phyloP scores from a whole-genome alignment of 202 grass and related monocot species.

The Bolboschoenoplectus hybrid region DNA sequence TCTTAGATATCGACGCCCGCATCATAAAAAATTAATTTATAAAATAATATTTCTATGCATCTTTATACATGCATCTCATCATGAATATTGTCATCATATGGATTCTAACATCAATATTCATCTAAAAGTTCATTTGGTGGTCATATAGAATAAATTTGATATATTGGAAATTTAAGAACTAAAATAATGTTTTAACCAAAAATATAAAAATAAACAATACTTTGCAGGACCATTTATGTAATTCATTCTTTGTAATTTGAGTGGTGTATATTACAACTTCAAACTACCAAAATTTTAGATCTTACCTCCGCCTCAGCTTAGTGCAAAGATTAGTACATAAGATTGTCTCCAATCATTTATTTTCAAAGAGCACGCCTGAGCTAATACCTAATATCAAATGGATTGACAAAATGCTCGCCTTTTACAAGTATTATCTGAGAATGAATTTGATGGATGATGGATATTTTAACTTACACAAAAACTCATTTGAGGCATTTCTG shows the following conservation, averaged over 20 bases:
- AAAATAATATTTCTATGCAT: not conserved
- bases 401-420: not conserved
- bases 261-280: too few species aligned
- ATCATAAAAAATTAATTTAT: too few species aligned
- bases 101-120: not conserved
- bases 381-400: not conserved
- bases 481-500: not conserved
- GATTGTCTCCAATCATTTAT: too few species aligned
- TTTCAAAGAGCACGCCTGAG: not conserved
- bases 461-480: slow-evolving; percentile 2
- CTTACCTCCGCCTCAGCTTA: too few species aligned
- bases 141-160: not conserved
- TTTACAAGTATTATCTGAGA: not conserved
- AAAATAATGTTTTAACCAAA: too few species aligned
- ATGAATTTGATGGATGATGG: not conserved
- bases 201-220: too few species aligned
- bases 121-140: not conserved
- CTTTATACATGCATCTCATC: not conserved
- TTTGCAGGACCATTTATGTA: too few species aligned
- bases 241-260: too few species aligned
- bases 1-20: not conserved
- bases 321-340: too few species aligned
- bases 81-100: not conserved
- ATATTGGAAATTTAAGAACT: not conserved
- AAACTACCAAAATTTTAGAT: too few species aligned